Evolutionary conservation across 176 grass and related monocot species (phyloP).

Genomic region (Oryza punctata): DNA sequence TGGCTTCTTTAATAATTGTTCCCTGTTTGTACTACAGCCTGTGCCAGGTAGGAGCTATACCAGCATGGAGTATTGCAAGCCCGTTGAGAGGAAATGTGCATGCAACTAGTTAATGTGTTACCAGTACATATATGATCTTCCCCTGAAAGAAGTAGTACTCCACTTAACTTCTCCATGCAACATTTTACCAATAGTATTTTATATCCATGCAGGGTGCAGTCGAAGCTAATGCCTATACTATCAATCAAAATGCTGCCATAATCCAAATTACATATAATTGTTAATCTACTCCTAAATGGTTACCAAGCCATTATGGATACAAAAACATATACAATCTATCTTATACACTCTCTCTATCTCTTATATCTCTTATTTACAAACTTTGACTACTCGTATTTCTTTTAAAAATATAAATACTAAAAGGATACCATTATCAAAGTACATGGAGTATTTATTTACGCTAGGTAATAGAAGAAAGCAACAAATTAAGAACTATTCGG

Average conservation of each 20-base stretch:
- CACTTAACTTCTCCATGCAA: no score
- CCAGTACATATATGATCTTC: neutral
- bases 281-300: no score
- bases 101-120: neutral
- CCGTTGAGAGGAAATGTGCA: neutral
- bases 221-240: neutral
- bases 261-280: neutral
- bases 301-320: neutral
- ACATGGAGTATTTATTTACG: no score
- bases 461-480: neutral
- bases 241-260: neutral
- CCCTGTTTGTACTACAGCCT: neutral
- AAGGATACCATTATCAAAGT: no score
- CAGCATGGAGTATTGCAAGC: neutral
- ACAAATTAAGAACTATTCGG: conserved; percentile 5
- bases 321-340: no score
- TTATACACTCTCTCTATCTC: no score
- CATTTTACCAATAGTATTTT: no score
- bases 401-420: no score
- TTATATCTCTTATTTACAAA: no score
- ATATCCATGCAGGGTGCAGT: neutral
- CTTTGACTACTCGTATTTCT: no score
- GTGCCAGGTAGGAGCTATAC: neutral
- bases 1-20: neutral
- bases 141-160: no score